These are phyloP conservation scores for Lanmaoa rubissima DNA, from an alignment of 768 basidiomycete species.

Conservation along the genomic window DNA sequence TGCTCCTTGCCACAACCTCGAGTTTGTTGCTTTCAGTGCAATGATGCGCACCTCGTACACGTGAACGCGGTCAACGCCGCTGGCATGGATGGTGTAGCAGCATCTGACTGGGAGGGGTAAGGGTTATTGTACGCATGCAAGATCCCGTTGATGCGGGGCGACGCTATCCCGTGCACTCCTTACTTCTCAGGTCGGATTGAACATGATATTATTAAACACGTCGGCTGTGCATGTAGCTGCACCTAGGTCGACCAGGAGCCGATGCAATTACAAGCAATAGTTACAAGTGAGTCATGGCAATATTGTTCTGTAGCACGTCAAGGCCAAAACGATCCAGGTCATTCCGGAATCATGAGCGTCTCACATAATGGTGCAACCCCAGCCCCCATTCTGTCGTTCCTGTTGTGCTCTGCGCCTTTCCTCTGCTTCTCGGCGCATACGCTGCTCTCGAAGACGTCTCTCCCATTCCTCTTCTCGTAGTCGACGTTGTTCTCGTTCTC, in stretches of 20 bases:
- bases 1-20: too few species aligned
- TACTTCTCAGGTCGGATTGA: neutral
- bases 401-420: slow-evolving; percentile 7
- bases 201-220: neutral
- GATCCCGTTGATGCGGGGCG: too few species aligned
- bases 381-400: slow-evolving; percentile 5
- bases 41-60: too few species aligned
- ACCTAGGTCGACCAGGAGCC: neutral
- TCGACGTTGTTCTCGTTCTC: neutral
- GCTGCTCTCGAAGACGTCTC: neutral
- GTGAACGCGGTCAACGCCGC: too few species aligned
- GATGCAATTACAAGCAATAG: neutral
- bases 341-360: neutral
- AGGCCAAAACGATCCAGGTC: neutral
- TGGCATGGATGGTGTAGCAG: too few species aligned
- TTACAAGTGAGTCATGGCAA: neutral
- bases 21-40: too few species aligned
- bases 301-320: neutral
- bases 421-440: slow-evolving; percentile 2
- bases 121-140: too few species aligned
- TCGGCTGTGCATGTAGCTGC: neutral
- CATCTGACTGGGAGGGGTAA: too few species aligned
- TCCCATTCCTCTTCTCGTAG: neutral
- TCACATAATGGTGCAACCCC: slow-evolving; percentile 30
- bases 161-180: too few species aligned